A percentile compares a stretch with the other conserved stretches of the same genome.
Conservation (phyloP, 148 eudicot genomes). For the Rhododendron vialii region DNA sequence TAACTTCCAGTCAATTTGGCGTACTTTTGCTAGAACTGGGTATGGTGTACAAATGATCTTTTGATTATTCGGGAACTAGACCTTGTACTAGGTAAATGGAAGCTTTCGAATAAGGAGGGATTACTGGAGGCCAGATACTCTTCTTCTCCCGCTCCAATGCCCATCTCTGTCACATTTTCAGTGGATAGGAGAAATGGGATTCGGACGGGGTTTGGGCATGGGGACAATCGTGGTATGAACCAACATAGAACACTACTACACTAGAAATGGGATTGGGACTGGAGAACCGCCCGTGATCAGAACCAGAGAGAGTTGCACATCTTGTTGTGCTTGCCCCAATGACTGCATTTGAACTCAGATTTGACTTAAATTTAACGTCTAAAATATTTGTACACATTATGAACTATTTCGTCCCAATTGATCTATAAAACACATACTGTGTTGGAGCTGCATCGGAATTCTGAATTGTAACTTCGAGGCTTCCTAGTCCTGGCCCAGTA, state of each 20-base stretch:
- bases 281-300: neutral
- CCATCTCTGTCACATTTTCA: neutral
- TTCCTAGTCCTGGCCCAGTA: neutral
- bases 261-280: neutral
- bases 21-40: neutral
- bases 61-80: neutral
- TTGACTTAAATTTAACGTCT: neutral
- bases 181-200: neutral
- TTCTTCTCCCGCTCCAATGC: neutral
- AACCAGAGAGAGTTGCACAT: neutral
- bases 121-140: neutral
- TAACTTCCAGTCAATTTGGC: neutral
- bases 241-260: neutral
- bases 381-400: neutral
- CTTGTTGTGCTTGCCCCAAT: neutral
- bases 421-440: neutral
- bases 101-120: neutral
- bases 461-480: neutral
- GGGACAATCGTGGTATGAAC: neutral
- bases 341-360: neutral
- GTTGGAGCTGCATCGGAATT: conserved; percentile 4
- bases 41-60: neutral
- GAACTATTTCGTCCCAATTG: neutral
- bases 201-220: neutral
- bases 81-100: neutral